These are phyloP conservation scores for Talaromyces pinophilus DNA, from an alignment of 2,329 filamentous ascomycete species.

Conservation along the genomic window DNA sequence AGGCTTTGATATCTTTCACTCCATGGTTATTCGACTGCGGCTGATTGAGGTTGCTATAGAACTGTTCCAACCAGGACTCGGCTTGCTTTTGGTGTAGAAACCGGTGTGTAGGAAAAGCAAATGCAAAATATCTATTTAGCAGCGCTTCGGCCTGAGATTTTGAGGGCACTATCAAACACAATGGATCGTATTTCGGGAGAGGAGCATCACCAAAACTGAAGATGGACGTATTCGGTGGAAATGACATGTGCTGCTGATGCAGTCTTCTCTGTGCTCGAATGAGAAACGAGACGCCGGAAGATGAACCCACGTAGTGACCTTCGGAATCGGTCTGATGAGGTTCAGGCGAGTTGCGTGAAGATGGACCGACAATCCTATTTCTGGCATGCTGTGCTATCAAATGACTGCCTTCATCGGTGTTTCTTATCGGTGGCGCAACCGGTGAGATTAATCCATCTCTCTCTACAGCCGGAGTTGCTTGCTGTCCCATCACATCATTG, in stretches of 20 bases:
- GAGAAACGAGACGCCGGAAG: not conserved
- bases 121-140: not conserved
- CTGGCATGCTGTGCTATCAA: not conserved
- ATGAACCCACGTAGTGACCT: not conserved
- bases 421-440: not conserved
- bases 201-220: not conserved
- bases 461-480: not conserved
- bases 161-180: not conserved
- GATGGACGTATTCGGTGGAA: not conserved
- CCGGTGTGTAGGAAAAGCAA: not conserved
- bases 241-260: not conserved
- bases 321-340: not conserved
- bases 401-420: not conserved
- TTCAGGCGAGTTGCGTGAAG: not conserved
- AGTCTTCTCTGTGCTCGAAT: not conserved
- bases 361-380: not conserved
- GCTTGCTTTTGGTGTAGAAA: not conserved
- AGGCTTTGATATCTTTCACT: not conserved
- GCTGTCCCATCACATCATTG: not conserved
- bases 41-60: not conserved
- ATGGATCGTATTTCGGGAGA: not conserved
- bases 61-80: not conserved
- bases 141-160: not conserved
- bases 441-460: not conserved
- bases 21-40: not conserved